Conservation (phyloP, 139 green algal genomes). For the Chlorella sorokiniana region DNA sequence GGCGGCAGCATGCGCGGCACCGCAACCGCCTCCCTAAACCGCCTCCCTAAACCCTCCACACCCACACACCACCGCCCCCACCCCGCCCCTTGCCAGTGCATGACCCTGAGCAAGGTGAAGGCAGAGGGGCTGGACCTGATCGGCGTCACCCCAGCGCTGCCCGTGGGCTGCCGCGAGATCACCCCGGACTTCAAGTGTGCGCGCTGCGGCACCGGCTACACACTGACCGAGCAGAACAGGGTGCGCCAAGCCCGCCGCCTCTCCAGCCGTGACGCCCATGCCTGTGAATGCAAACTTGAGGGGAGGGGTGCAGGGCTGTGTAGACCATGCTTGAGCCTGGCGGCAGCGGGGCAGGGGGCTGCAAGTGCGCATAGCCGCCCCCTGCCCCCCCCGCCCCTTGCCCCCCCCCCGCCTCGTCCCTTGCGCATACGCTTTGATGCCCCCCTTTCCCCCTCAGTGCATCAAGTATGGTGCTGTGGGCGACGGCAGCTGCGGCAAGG, state of each 20-base stretch:
- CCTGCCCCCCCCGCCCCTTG: no score
- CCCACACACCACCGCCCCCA: no score
- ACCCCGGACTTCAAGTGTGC: background rate
- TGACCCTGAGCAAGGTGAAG: background rate
- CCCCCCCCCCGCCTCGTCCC: no score
- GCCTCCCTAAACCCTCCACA: no score
- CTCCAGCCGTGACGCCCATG: no score
- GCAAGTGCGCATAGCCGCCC: no score
- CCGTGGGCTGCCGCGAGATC: background rate
- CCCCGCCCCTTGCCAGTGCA: no score
- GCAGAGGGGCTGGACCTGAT: background rate
- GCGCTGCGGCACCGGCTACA: background rate
- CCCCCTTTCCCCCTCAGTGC: background rate
- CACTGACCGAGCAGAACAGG: background rate
- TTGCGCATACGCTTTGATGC: background rate
- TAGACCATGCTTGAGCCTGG: background rate
- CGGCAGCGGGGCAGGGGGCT: background rate
- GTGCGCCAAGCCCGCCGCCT: no score
- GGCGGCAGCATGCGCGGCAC: no score
- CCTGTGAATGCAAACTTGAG: no score
- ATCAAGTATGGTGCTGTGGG: background rate
- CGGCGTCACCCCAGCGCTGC: background rate
- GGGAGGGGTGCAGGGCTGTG: no score
- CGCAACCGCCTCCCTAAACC: no score
- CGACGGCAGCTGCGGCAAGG: background rate